Evolutionary conservation across 345 rosid species (phyloP).

Genomic region (Fremontodendron californicum): DNA sequence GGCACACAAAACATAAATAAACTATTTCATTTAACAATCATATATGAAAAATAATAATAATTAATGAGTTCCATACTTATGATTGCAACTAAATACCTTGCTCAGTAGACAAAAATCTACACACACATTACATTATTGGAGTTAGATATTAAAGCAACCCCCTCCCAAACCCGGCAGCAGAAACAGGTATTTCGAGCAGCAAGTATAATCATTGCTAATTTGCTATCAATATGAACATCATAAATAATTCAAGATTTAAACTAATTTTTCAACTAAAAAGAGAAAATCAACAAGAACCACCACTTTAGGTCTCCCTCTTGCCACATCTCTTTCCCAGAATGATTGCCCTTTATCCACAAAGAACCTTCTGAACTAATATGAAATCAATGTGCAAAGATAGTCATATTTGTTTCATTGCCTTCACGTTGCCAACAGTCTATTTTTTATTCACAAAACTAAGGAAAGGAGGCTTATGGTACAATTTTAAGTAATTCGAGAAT

Average conservation of each 20-base stretch:
- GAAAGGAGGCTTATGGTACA: background rate
- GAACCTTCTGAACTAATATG: background rate
- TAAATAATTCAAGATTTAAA: too few relatives aligned
- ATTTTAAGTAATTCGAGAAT: background rate
- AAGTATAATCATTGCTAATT: background rate
- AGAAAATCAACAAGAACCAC: background rate
- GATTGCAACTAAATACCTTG: background rate
- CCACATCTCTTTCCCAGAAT: background rate
- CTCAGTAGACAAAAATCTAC: conserved; percentile 11
- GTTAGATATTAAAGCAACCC: background rate
- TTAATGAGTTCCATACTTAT: background rate
- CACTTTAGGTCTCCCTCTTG: background rate
- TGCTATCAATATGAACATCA: background rate
- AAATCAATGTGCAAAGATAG: too few relatives aligned
- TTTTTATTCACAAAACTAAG: background rate
- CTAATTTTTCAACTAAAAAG: too few relatives aligned
- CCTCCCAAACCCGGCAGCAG: background rate
- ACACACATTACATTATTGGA: background rate
- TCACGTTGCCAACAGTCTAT: background rate
- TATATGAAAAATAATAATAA: background rate
- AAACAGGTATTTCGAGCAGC: background rate
- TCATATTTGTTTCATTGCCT: background rate
- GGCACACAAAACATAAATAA: too few relatives aligned
- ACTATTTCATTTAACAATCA: background rate
- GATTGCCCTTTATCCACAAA: background rate